Percentiles rank a stretch among this genome's conserved stretches.
These are phyloP conservation scores for Phytophthora chlamydospora DNA, from an alignment of 352 stramenopile species.

Conservation along the genomic window DNA sequence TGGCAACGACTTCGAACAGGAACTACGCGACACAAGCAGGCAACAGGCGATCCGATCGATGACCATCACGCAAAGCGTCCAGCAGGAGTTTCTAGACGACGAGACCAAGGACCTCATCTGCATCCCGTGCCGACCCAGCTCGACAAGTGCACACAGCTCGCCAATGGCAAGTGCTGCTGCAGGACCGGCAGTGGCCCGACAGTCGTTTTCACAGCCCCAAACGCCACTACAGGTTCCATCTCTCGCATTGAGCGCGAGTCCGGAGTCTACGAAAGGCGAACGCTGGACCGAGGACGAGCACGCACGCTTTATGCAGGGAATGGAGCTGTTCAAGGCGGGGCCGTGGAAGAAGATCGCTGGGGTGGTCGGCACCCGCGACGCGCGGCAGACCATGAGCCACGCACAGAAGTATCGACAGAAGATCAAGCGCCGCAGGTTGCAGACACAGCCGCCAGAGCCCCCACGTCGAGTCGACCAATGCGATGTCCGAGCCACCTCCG, in stretches of 20 bases:
- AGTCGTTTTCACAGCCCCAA: background rate
- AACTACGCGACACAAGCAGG: conserved; percentile 5
- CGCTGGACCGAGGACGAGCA: conserved; percentile 58
- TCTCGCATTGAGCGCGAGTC: background rate
- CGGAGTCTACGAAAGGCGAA: conserved; percentile 32
- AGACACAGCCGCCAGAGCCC: conserved; percentile 3
- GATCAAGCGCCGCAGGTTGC: conserved; percentile 45
- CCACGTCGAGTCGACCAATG: conserved; percentile 1
- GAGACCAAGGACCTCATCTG: conserved; percentile 42
- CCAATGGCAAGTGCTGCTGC: conserved; percentile 3
- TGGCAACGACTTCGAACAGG: conserved; percentile 3
- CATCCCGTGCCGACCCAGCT: conserved; percentile 25
- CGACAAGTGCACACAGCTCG: conserved; percentile 5
- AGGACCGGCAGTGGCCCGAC: background rate
- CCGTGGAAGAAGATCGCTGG: conserved; percentile 55
- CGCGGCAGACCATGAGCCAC: conserved; percentile 62
- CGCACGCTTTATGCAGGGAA: conserved; percentile 50
- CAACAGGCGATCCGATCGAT: conserved; percentile 19
- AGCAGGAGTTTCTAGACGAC: conserved; percentile 44
- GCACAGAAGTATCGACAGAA: conserved; percentile 65
- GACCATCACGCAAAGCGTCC: conserved; percentile 45
- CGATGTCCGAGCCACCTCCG: background rate
- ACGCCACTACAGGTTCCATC: background rate
- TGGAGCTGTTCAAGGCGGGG: conserved; percentile 52
- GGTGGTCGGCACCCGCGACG: conserved; percentile 52